phyloP scores from a whole-genome alignment of 23 red algal genomes.

The Rhodosorus marinus region DNA sequence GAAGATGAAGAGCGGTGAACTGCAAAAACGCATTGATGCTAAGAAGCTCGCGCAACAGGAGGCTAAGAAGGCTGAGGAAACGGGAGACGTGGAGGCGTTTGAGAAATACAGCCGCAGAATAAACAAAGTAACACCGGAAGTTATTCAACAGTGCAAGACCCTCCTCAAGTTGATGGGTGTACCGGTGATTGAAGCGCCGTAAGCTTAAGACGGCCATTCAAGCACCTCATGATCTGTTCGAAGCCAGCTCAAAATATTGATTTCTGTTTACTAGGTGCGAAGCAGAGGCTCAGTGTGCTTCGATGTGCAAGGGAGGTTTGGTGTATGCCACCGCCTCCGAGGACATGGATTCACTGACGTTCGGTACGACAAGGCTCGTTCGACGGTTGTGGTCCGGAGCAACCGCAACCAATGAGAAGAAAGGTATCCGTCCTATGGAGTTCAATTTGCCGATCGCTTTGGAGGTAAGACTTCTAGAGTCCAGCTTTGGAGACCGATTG shows the following conservation, averaged over 20 bases:
- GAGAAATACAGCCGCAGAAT: constrained; percentile 73
- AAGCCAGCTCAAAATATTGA: not conserved
- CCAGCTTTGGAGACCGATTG: not conserved
- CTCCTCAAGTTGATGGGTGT: constrained; percentile 75
- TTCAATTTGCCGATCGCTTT: constrained; percentile 46
- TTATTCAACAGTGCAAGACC: constrained; percentile 44
- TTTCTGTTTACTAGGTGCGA: too few relatives aligned
- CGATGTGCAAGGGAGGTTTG: constrained; percentile 35
- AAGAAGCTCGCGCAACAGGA: constrained; percentile 43
- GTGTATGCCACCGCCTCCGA: constrained; percentile 80
- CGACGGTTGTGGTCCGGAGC: constrained; percentile 58
- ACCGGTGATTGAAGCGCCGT: constrained; percentile 78
- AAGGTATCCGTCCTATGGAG: constrained; percentile 60
- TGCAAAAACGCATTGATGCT: constrained; percentile 47
- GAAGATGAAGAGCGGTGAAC: constrained; percentile 67
- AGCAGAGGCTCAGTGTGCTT: constrained; percentile 95
- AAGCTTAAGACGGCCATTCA: not conserved
- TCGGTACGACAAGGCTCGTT: constrained; percentile 63
- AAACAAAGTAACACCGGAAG: constrained; percentile 61
- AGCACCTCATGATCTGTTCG: not conserved
- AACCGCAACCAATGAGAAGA: constrained; percentile 41
- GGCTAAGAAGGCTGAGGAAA: constrained; percentile 63
- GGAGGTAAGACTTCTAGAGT: too few relatives aligned
- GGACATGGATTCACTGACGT: constrained; percentile 98
- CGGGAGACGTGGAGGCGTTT: constrained; percentile 55